Percentiles rank a stretch among this genome's conserved stretches.
Conservation (phyloP, 1,284 basidiomycete genomes). For the Austroboletus niveus region DNA sequence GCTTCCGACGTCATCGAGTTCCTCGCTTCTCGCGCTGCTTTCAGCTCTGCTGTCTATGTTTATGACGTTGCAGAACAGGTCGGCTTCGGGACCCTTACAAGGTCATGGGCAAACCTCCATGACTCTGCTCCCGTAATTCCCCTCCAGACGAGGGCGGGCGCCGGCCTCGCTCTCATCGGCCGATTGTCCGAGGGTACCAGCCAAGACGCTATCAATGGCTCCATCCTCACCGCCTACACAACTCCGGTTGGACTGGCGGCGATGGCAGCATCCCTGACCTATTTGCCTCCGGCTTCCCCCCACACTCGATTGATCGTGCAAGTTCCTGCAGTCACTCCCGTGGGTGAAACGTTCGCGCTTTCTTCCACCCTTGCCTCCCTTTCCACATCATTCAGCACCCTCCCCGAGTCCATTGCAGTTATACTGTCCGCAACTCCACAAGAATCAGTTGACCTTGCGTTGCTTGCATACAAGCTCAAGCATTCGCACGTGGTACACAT, state of each 20-base stretch:
- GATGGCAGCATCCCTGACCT: constrained; percentile 71
- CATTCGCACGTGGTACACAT: constrained; percentile 71
- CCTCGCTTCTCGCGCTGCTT: constrained; percentile 50
- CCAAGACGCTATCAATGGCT: constrained; percentile 53
- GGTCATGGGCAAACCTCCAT: constrained; percentile 49
- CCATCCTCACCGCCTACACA: constrained; percentile 72
- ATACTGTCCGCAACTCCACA: constrained; percentile 80
- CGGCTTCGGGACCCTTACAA: constrained; percentile 72
- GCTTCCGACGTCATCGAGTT: constrained; percentile 68
- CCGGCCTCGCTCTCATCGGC: constrained; percentile 81
- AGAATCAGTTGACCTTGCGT: constrained; percentile 72
- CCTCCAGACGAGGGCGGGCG: constrained; percentile 85
- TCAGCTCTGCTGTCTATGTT: constrained; percentile 69
- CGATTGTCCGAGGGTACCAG: constrained; percentile 78
- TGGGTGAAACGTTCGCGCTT: constrained; percentile 64
- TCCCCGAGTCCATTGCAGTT: constrained; percentile 74
- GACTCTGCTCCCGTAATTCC: constrained; percentile 57
- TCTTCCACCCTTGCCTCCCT: constrained; percentile 73
- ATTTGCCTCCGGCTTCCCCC: constrained; percentile 60
- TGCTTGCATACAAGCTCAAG: constrained; percentile 62
- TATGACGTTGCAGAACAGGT: constrained; percentile 80
- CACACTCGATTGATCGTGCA: constrained; percentile 74
- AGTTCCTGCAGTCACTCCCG: constrained; percentile 67
- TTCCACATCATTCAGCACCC: constrained; percentile 53
- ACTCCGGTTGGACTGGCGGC: constrained; percentile 73